These are phyloP conservation scores for Alternaria solani DNA, from an alignment of 2,329 filamentous ascomycete genomes.

Conservation along the genomic window DNA sequence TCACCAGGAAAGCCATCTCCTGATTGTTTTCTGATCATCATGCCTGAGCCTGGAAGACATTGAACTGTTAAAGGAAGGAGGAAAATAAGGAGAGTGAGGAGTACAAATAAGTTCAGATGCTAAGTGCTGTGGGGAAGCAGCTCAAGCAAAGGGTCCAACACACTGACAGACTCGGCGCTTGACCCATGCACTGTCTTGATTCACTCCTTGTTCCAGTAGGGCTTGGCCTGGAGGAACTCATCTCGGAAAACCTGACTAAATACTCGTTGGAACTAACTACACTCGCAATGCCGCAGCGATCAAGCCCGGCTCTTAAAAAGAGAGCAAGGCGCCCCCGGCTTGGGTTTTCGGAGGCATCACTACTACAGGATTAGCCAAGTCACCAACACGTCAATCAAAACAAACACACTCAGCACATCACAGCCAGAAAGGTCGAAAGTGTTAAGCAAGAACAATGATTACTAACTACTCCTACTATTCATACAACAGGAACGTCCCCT, in stretches of 20 bases:
- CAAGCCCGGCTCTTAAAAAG: too few species aligned
- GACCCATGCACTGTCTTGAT: not conserved
- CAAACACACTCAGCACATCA: not conserved
- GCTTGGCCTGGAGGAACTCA: not conserved
- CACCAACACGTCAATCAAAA: not conserved
- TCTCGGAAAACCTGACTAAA: not conserved
- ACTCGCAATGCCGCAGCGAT: too few species aligned
- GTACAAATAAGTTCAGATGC: not conserved
- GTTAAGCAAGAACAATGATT: not conserved
- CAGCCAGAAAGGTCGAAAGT: not conserved
- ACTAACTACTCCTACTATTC: conserved; percentile 1
- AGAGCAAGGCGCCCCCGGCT: too few species aligned
- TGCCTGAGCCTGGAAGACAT: not conserved
- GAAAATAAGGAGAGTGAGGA: not conserved
- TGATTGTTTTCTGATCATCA: too few species aligned
- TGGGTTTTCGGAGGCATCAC: not conserved
- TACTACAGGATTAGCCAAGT: not conserved
- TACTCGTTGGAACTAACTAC: too few species aligned
- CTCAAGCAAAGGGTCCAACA: not conserved
- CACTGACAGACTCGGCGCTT: not conserved
- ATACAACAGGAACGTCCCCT: conserved; percentile 5
- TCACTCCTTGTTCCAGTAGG: not conserved
- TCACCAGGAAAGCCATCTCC: too few species aligned
- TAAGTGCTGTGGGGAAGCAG: not conserved
- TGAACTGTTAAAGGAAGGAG: not conserved